Percentiles rank a stretch among this genome's conserved stretches.
Conservation (phyloP, 768 basidiomycete species). For the Mycena polygramma region DNA sequence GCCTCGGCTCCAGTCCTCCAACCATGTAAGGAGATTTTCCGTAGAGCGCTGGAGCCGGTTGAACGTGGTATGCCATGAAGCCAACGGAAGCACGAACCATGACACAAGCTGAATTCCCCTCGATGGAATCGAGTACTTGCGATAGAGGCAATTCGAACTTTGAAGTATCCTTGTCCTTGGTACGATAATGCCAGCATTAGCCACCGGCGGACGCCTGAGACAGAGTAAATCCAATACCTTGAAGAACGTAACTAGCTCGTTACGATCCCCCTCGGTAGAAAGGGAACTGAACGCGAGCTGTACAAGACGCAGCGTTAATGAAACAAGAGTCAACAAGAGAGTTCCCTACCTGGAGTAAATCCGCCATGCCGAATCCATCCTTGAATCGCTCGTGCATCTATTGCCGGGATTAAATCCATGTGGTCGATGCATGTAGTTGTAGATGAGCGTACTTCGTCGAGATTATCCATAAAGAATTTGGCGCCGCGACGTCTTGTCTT, state of each 20-base stretch:
- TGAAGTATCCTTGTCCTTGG: slow-evolving; percentile 23
- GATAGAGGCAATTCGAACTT: slow-evolving; percentile 28
- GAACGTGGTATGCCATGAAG: background rate
- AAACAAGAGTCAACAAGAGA: slow-evolving; percentile 10
- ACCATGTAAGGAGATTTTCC: slow-evolving; percentile 20
- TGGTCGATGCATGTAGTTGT: slow-evolving; percentile 11
- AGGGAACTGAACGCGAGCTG: slow-evolving; percentile 25
- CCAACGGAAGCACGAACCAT: slow-evolving; percentile 21
- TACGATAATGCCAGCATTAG: background rate
- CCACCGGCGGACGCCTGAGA: background rate
- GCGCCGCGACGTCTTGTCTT: slow-evolving; percentile 55
- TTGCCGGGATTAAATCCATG: slow-evolving; percentile 31
- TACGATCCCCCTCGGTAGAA: slow-evolving; percentile 25
- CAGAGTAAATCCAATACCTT: slow-evolving; percentile 16
- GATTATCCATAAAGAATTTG: slow-evolving; percentile 66
- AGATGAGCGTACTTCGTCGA: slow-evolving; percentile 50
- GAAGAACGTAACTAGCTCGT: slow-evolving; percentile 29
- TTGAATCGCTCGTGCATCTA: slow-evolving; percentile 32
- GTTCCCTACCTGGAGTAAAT: slow-evolving; percentile 28
- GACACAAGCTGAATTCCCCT: slow-evolving; percentile 22
- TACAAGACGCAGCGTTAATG: slow-evolving; percentile 11
- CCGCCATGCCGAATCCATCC: slow-evolving; percentile 31
- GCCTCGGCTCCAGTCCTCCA: slow-evolving; percentile 15
- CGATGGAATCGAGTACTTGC: slow-evolving; percentile 19
- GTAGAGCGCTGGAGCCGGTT: slow-evolving; percentile 11